Base-by-base conservation (phyloP, 257 asterid species). In the Buddleja alternifolia region DNA sequence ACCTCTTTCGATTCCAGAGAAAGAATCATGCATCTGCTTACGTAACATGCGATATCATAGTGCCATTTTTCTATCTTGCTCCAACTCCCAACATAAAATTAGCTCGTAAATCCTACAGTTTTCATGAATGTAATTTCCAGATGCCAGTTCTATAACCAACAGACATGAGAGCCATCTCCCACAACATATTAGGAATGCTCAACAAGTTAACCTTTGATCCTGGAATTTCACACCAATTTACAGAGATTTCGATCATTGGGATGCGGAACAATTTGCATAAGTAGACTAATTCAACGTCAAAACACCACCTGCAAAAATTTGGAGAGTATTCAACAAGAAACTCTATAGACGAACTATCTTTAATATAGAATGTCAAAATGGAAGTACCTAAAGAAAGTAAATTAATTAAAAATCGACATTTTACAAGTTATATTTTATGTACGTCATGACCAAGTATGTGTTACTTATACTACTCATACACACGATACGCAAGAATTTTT, bases 111-210 rank as follows among this genome's bases (percentile, higher is more conserved):
- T 4, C 6, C 2, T 12, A 8, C 46, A 37, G 58, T n/a, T 17
- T 90, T 83, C n/a, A 87, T 36, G 75, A 67, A 65, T 82, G 83
- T 69, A 90, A 76, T 71, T 88, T 84, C 99, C 99, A 93, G 50
- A 90, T 73, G 58, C 97, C 97, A 42, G 83, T 82, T 78, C 96
- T 84, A 68, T 90, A 90, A 40, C 96, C 99, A 61, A 88, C 60
- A n/a, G 96, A 87, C 96, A 90, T 87, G 71, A 93, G 84, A 29
- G 96, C 96, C 82, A 90, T 55, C 82, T 93, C 99, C 99, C 99
- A 88, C 75, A 93, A 74, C 97, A 93, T 93, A 75, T 88, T 85
- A 3, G 97, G 99, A 75, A 93, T 88, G 81, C 97, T 93, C 11
- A 87, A 63, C 54, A 89, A 56, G 73, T 87, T 93, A 41, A 93